Base-by-base conservation (phyloP, 73 alveolate genomes). In the Blepharisma stoltei region DNA sequence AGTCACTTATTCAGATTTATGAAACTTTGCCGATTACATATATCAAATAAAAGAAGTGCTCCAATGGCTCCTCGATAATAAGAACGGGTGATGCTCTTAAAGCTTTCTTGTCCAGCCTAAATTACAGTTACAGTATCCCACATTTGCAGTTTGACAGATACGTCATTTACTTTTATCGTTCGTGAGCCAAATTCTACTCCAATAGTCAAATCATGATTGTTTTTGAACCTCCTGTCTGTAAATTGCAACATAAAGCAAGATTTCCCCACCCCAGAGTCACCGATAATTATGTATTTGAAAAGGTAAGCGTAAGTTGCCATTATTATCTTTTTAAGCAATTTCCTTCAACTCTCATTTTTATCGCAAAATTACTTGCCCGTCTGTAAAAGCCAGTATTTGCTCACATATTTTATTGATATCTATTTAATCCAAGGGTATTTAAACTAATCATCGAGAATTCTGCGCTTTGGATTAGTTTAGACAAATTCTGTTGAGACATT, bases 111-210 rank as follows among this genome's bases (percentile, higher is more conserved):
- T 9, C 98, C 99, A 1, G 98, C 98, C 52, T 78, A 60, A 14
- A 25, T 60, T 8, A 60, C 14, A 25, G 3, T 14, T 80, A 78
- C 89, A 6, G 99, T 96, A 85, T 96, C 99, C 99, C 99, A 96
- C 44, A 96, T 85, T 71, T 90, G 73, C 53, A 96, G 77, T 79
- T 93, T 96, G 49, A 90, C 86, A 27, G 83, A 43, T 44, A 81
- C 67, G 53, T 81, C 84, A 23, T 88, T 86, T 54, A 96, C 80
- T 71, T 92, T 91, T 21, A 96, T 79, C 21, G 92, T 78, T 81
- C 89, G 91, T n/a, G 94, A 83, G 25, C 97, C 98, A 78, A 94
- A 90, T 76, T 96, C 98, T 8, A 94, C 96, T n/a, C 99, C 99
- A 32, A 94, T 92, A 0, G 99, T 96, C 48, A 93, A 81, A 43